Evolutionary conservation across 1,139 yeast genomes (phyloP).

Genomic region (Zygoascus meyerae): DNA sequence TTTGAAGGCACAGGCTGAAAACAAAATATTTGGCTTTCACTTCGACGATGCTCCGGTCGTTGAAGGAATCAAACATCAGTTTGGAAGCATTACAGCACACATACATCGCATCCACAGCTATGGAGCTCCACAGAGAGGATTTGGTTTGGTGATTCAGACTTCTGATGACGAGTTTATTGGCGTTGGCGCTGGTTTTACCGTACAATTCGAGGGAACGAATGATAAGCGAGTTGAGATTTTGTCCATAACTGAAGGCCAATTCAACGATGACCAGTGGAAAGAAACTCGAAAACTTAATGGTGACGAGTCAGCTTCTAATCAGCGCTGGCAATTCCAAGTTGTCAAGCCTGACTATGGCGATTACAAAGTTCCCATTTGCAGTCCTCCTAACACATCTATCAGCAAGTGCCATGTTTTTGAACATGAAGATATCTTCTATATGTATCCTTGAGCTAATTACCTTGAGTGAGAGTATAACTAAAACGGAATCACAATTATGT

Average conservation of each 20-base stretch:
- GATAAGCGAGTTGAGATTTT: conserved; percentile 10
- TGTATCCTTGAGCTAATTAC: conserved; percentile 3
- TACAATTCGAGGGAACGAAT: conserved; percentile 1
- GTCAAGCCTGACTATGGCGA: conserved; percentile 12
- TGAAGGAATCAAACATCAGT: not conserved
- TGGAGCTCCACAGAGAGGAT: conserved; percentile 13
- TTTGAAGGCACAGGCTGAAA: conserved; percentile 12
- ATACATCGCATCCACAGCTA: conserved; percentile 10
- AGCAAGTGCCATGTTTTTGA: conserved; percentile 6
- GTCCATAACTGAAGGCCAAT: conserved; percentile 6
- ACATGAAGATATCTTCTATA: conserved; percentile 6
- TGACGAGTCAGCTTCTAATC: conserved; percentile 11
- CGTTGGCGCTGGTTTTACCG: conserved; percentile 14
- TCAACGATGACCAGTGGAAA: conserved; percentile 9
- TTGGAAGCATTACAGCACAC: conserved; percentile 7
- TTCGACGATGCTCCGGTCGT: conserved; percentile 9
- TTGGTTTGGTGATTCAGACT: conserved; percentile 11
- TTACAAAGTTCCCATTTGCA: conserved; percentile 10
- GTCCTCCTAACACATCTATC: conserved; percentile 9
- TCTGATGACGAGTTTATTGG: conserved; percentile 10
- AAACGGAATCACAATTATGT: too few relatives aligned
- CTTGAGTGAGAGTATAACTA: too few relatives aligned
- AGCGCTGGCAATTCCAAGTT: conserved; percentile 9
- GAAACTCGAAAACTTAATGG: conserved; percentile 12
- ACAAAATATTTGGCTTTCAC: conserved; percentile 13